Evolutionary conservation across 1,139 yeast genomes (phyloP).

Genomic region (Debaryomyces udenii): DNA sequence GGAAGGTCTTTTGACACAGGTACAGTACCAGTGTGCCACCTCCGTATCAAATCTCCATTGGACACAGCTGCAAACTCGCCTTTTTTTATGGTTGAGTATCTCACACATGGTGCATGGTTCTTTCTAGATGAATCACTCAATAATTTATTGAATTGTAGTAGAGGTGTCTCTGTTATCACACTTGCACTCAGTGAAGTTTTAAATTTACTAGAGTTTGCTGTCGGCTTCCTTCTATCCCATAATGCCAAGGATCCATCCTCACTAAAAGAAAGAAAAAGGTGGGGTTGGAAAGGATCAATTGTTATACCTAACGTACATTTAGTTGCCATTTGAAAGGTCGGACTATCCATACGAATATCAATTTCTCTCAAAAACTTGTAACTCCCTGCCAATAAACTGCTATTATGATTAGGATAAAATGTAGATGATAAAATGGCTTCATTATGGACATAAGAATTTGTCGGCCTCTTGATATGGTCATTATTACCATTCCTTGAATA

Average conservation of each 20-base stretch:
- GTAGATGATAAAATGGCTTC: constrained; percentile 73
- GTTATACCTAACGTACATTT: constrained; percentile 70
- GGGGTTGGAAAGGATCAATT: constrained; percentile 65
- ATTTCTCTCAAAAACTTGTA: constrained; percentile 78
- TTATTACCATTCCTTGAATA: constrained; percentile 45
- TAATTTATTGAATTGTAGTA: constrained; percentile 66
- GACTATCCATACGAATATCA: constrained; percentile 71
- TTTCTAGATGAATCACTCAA: constrained; percentile 66
- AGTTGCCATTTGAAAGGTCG: constrained; percentile 75
- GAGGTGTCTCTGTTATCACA: constrained; percentile 55
- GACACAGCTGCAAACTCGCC: constrained; percentile 83
- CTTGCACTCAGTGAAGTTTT: constrained; percentile 18
- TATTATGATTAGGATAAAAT: constrained; percentile 65
- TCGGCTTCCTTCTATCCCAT: constrained; percentile 81
- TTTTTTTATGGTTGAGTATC: constrained; percentile 67
- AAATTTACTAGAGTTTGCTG: constrained; percentile 22
- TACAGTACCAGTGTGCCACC: constrained; percentile 78
- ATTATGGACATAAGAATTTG: constrained; percentile 65
- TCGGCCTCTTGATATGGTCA: constrained; percentile 55
- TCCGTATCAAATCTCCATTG: constrained; percentile 73
- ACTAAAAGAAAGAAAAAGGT: constrained; percentile 71
- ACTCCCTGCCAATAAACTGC: constrained; percentile 69
- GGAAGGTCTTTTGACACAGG: constrained; percentile 35
- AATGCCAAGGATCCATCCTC: constrained; percentile 85
- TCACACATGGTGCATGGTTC: constrained; percentile 64